A percentile compares a stretch with the other conserved stretches of the same genome.
Conservation (phyloP, 768 basidiomycete genomes). For the Suillus bovinus region DNA sequence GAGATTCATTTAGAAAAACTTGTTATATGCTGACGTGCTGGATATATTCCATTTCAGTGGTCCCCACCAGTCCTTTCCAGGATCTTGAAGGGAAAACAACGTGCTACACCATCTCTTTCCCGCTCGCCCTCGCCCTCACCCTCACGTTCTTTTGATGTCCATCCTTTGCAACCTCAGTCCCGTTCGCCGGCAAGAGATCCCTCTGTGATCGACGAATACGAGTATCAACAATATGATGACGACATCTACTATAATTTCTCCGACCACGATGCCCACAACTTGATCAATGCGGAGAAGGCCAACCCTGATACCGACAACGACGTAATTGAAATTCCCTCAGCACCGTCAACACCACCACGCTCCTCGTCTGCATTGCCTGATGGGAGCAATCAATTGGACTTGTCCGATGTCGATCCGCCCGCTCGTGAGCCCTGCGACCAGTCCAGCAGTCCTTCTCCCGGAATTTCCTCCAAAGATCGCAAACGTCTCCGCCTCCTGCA, state of each 20-base stretch:
- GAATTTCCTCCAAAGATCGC: slow-evolving; percentile 32
- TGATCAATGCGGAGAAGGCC: not conserved
- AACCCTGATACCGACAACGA: not conserved
- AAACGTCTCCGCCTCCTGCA: slow-evolving; percentile 40
- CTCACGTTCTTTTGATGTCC: slow-evolving; percentile 12
- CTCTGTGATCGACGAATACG: not conserved
- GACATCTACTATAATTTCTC: slow-evolving; percentile 14
- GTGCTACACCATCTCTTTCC: slow-evolving; percentile 6
- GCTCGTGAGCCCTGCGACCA: slow-evolving; percentile 4
- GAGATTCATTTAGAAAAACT: not conserved
- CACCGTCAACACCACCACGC: slow-evolving; percentile 12
- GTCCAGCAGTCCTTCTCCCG: slow-evolving; percentile 11
- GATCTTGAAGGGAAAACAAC: slow-evolving; percentile 2
- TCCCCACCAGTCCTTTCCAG: slow-evolving; percentile 3
- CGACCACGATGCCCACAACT: not conserved
- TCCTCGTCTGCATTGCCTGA: slow-evolving; percentile 10
- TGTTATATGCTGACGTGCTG: not conserved
- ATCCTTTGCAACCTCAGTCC: slow-evolving; percentile 1
- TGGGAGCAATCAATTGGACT: slow-evolving; percentile 15
- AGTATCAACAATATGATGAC: slow-evolving; percentile 19
- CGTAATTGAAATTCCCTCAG: slow-evolving; percentile 17
- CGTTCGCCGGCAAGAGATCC: not conserved
- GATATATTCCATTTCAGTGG: not conserved
- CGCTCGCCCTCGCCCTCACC: slow-evolving; percentile 9
- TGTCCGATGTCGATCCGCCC: not conserved